These are phyloP conservation scores for Gossypium schwendimanii DNA, from an alignment of 441 rosid genomes.

Conservation along the genomic window DNA sequence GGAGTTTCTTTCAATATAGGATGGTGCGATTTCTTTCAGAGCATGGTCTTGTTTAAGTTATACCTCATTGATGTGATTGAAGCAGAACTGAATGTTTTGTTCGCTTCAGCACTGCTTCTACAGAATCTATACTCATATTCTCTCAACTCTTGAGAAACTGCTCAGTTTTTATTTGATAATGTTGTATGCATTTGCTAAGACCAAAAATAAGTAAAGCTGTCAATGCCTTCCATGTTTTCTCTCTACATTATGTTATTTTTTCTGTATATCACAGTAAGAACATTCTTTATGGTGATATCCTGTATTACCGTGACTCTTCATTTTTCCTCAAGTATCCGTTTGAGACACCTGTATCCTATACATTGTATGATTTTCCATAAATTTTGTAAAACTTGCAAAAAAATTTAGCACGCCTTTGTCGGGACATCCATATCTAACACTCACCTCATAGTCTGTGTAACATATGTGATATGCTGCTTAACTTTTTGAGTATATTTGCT, in stretches of 20 bases:
- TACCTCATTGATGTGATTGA: neutral
- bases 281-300: neutral
- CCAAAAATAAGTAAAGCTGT: neutral
- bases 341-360: neutral
- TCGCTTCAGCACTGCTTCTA: neutral
- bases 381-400: neutral
- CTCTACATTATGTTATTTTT: constrained; percentile 1
- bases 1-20: neutral
- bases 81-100: constrained; percentile 1
- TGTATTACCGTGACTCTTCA: neutral
- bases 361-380: neutral
- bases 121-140: neutral
- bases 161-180: neutral
- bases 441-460: neutral
- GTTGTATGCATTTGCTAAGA: neutral
- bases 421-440: neutral
- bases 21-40: neutral
- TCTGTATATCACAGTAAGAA: neutral
- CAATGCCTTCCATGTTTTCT: neutral
- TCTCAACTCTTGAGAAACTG: neutral
- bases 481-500: constrained; percentile 25
- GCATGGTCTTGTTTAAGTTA: neutral
- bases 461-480: constrained; percentile 3
- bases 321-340: neutral
- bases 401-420: neutral